Conservation (phyloP, 106 monocot genomes). For the Posidonia australis region DNA sequence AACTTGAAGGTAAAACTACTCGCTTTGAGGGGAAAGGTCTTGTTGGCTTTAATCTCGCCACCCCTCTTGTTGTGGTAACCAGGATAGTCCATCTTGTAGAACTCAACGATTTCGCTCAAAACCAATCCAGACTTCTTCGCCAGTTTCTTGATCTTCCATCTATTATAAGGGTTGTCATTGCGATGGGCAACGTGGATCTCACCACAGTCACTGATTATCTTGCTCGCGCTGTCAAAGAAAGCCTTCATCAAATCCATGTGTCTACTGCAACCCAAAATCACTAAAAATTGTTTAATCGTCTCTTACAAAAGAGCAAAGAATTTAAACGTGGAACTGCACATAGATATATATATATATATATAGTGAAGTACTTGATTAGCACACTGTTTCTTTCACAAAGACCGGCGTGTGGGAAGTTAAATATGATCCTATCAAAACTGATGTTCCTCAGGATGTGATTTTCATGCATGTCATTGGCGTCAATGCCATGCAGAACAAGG, state of each 20-base stretch:
- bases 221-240: constrained; percentile 8
- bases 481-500: constrained; percentile 1
- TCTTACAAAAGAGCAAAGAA: too few species aligned
- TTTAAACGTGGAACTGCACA: neutral
- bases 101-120: constrained; percentile 10
- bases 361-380: constrained; percentile 13
- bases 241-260: constrained; percentile 5
- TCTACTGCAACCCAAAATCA: neutral
- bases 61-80: constrained; percentile 24
- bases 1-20: constrained; percentile 14
- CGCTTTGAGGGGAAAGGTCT: constrained; percentile 9
- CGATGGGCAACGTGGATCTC: constrained; percentile 10
- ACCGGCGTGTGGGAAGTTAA: constrained; percentile 19
- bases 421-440: too few species aligned
- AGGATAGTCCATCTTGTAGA: constrained; percentile 6
- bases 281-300: neutral
- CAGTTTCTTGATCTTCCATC: constrained; percentile 6
- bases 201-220: constrained; percentile 1
- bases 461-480: constrained; percentile 12
- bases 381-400: neutral
- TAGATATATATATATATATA: too few species aligned
- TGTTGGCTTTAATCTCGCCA: constrained; percentile 11
- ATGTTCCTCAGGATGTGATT: too few species aligned
- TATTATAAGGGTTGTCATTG: constrained; percentile 10
- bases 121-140: neutral